phyloP scores from a whole-genome alignment of 1,139 yeast species.

The Debaryomyces subglobosus region DNA sequence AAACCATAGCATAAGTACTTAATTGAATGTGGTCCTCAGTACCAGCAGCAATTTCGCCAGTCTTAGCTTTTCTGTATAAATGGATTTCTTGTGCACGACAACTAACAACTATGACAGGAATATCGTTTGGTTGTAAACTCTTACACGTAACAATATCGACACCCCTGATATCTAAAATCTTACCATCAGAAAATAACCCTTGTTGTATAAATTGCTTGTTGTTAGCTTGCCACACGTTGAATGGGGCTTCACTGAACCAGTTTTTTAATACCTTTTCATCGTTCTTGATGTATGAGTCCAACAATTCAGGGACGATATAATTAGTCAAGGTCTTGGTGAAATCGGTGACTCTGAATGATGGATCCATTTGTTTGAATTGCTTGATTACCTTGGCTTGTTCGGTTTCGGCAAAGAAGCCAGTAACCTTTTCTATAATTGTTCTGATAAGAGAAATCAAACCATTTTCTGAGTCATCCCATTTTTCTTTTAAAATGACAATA shows the following conservation, averaged over 20 bases:
- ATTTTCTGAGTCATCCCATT: slow-evolving; percentile 94
- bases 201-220: slow-evolving; percentile 92
- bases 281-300: slow-evolving; percentile 94
- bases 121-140: slow-evolving; percentile 86
- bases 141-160: slow-evolving; percentile 91
- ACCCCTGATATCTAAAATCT: slow-evolving; percentile 91
- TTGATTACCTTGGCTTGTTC: slow-evolving; percentile 91
- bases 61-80: slow-evolving; percentile 82
- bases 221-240: slow-evolving; percentile 90
- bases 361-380: slow-evolving; percentile 88
- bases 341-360: slow-evolving; percentile 76
- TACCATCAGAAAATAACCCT: slow-evolving; percentile 89
- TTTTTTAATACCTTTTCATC: slow-evolving; percentile 79
- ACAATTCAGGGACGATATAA: slow-evolving; percentile 90
- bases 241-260: slow-evolving; percentile 98
- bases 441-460: slow-evolving; percentile 83
- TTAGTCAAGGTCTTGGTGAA: slow-evolving; percentile 87
- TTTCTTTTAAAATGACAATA: slow-evolving; percentile 62
- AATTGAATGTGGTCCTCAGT: slow-evolving; percentile 90
- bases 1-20: slow-evolving; percentile 94
- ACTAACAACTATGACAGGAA: slow-evolving; percentile 91
- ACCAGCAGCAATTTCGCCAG: slow-evolving; percentile 96
- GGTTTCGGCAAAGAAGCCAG: slow-evolving; percentile 93
- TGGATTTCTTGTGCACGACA: slow-evolving; percentile 98
- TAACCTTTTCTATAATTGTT: slow-evolving; percentile 76